Evolutionary conservation across 306 rosid genomes (phyloP).

Genomic region (Medicago ruthenica): DNA sequence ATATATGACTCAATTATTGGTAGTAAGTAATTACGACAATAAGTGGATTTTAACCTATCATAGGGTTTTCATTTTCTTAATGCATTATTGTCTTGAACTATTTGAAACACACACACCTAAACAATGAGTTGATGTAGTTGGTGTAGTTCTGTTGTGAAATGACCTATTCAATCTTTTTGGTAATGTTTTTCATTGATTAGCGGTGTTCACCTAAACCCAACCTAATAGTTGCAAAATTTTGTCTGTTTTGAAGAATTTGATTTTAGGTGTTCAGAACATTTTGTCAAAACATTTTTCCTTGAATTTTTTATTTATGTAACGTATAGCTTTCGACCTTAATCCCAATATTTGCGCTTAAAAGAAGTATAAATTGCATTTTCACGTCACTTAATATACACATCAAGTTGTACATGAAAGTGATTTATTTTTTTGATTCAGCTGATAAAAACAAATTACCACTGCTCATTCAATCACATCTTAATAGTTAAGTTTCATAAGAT

Average conservation of each 20-base stretch:
- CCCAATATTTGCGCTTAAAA: constrained; percentile 29
- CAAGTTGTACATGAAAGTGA: constrained; percentile 8
- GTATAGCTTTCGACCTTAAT: constrained; percentile 25
- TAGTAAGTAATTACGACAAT: too few species aligned
- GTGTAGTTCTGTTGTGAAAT: constrained; percentile 15
- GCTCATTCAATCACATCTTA: constrained; percentile 13
- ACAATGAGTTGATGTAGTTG: neutral
- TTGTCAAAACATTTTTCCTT: too few species aligned
- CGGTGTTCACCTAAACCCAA: constrained; percentile 46
- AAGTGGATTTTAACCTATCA: too few species aligned
- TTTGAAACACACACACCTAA: neutral
- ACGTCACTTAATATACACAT: constrained; percentile 17
- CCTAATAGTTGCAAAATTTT: constrained; percentile 42
- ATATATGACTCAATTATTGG: too few species aligned
- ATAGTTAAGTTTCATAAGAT: neutral
- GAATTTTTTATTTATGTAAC: neutral
- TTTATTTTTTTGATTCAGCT: neutral
- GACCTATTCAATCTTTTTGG: constrained; percentile 1
- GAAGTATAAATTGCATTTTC: constrained; percentile 33
- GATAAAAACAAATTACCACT: neutral
- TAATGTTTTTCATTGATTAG: constrained; percentile 33
- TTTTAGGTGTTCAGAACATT: neutral
- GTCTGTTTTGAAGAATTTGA: constrained; percentile 33
- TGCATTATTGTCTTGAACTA: neutral
- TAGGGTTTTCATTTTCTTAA: neutral